Base-by-base conservation (phyloP, 2,329 filamentous ascomycete genomes). In the Cercospora brassicicola region DNA sequence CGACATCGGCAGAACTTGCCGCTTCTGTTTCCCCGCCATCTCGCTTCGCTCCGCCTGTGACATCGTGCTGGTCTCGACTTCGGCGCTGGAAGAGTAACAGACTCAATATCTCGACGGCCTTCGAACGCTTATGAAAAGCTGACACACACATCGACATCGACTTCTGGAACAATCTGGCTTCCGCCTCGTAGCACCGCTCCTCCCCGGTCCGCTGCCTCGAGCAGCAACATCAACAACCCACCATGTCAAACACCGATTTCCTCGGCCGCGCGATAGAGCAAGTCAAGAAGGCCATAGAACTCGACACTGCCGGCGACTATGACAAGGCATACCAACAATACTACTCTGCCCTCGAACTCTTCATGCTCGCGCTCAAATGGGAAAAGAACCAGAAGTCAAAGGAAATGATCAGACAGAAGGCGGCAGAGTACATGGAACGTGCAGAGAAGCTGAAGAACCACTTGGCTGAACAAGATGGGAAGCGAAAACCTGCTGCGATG, bases 361-460 rank as follows among this genome's bases (percentile, higher is more conserved):
- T 98, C 85, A 97, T 99, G 91, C 91, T 98, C 69, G 95, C 95
- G 36, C 87, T 99, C 69, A 99, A 99, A 85, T 99, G 94, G 94
- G 95, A 99, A 84, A 99, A 98, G 87, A 98, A 97, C 83, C 89
- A 91, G 71, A 94, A 94, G 76, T 94, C 93, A 72, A 98, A 98
- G 85, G 93, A 96, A 79, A 96, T 97, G 88, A 97, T 99, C 81
- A 91, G 95, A 74, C 89, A 91, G 75, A 98, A 98, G 84, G 93
- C 94, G 20, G 91, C 86, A 75, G 94, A 97, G 79, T 99, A 99
- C 85, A 97, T 99, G 91, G 94, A 97, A 82, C 92, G 95, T 71
- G 95, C 95, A 72, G 95, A 99, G 84, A 98, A 98, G 84, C 88
- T 99, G 72, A 99, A 99, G 82, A 89, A 90, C 65, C 95, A 98